Conservation (phyloP, 805 yeast genomes). For the Millerago galiae region DNA sequence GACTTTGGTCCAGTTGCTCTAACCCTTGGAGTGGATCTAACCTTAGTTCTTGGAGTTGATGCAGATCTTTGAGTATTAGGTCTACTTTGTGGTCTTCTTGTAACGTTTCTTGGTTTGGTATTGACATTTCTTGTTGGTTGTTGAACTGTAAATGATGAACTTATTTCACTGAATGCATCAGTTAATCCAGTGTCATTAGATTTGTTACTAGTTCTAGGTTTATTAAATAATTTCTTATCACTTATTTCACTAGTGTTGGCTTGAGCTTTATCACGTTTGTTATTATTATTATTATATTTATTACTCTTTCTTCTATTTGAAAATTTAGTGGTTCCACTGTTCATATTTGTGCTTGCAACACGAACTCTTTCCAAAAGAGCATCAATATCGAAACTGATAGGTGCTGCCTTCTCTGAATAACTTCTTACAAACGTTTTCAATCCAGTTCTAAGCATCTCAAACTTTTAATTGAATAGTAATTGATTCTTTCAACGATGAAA, state of each 20-base stretch:
- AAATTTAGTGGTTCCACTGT: neutral
- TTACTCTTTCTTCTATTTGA: neutral
- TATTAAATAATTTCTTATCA: neutral
- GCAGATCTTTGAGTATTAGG: neutral
- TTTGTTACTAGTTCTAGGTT: neutral
- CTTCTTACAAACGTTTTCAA: slow-evolving; percentile 1
- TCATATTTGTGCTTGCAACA: slow-evolving; percentile 1
- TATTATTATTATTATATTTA: neutral
- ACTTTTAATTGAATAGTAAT: slow-evolving; percentile 1
- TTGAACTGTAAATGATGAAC: neutral
- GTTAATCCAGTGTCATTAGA: neutral
- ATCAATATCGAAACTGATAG: slow-evolving; percentile 8
- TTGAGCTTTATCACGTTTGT: too few species aligned
- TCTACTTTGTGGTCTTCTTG: neutral
- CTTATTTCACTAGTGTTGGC: too few species aligned
- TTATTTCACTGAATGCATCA: slow-evolving; percentile 4
- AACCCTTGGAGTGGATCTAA: neutral
- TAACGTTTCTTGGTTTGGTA: too few species aligned
- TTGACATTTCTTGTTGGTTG: neutral
- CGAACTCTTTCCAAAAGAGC: slow-evolving; percentile 9
- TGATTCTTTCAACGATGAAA: neutral
- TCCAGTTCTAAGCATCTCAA: slow-evolving; percentile 1
- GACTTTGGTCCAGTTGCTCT: neutral
- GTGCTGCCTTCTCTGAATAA: slow-evolving; percentile 2
- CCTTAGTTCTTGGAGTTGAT: neutral